Evolutionary conservation across 257 asterid genomes (phyloP).

Genomic region (Ajuga chamaepitys): DNA sequence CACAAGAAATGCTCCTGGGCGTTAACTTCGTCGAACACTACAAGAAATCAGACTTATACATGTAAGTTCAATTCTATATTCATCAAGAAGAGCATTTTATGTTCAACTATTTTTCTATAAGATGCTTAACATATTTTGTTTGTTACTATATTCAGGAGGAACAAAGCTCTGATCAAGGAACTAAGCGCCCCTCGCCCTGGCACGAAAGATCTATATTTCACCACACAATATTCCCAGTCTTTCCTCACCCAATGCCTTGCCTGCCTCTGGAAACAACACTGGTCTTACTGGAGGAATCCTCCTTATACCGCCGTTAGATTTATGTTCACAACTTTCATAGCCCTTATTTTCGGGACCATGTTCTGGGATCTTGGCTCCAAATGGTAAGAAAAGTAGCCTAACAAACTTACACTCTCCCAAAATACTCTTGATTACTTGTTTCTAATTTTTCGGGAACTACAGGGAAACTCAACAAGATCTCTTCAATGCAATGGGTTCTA

Average conservation of each 20-base stretch:
- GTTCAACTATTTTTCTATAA: neutral
- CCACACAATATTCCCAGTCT: slow-evolving; percentile 55
- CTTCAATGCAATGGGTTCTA: slow-evolving; percentile 24
- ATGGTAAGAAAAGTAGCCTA: slow-evolving; percentile 30
- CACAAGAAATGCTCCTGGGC: slow-evolving; percentile 44
- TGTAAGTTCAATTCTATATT: slow-evolving; percentile 19
- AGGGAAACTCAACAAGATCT: slow-evolving; percentile 13
- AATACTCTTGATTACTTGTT: neutral
- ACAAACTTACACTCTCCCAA: neutral
- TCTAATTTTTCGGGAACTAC: neutral
- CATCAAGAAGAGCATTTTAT: neutral
- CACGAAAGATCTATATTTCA: slow-evolving; percentile 50
- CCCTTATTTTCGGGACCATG: slow-evolving; percentile 67
- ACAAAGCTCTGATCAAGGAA: slow-evolving; percentile 58
- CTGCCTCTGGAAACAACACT: slow-evolving; percentile 85
- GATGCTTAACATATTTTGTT: neutral
- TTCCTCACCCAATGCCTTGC: slow-evolving; percentile 65
- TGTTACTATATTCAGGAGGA: slow-evolving; percentile 40
- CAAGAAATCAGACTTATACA: slow-evolving; percentile 39
- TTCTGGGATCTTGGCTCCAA: slow-evolving; percentile 75
- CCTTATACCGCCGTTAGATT: slow-evolving; percentile 76
- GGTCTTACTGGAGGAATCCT: slow-evolving; percentile 85
- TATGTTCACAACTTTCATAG: slow-evolving; percentile 54
- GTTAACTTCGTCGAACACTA: slow-evolving; percentile 38
- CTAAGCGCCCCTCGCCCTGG: slow-evolving; percentile 64